Percentiles rank a stretch among this genome's conserved stretches.
Evolutionary conservation across 2,329 filamentous ascomycete species (phyloP).

Genomic region (Hypoxylon sp.): DNA sequence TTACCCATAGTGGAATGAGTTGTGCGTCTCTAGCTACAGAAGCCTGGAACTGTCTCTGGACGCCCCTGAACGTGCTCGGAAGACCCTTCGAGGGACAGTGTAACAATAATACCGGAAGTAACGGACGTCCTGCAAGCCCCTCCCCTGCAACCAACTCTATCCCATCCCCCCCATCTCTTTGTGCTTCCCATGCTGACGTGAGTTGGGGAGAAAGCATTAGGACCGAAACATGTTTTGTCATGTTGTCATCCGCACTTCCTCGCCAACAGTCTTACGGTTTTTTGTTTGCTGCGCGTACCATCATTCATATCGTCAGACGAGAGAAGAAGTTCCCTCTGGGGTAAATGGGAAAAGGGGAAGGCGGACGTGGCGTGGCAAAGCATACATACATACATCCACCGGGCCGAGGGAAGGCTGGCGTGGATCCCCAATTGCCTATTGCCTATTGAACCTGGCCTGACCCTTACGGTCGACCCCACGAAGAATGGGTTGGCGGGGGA

Average conservation of each 20-base stretch:
- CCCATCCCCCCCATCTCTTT: not conserved
- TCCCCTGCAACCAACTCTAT: constrained; percentile 33
- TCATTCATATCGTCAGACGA: constrained; percentile 22
- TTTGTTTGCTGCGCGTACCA: constrained; percentile 12
- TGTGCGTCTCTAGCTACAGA: constrained; percentile 22
- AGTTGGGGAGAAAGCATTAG: constrained; percentile 33
- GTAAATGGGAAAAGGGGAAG: constrained; percentile 7
- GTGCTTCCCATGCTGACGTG: constrained; percentile 40
- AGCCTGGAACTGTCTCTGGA: constrained; percentile 32
- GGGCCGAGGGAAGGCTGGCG: constrained; percentile 20
- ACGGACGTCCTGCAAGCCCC: constrained; percentile 45
- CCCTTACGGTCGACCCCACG: constrained; percentile 28
- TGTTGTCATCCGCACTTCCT: constrained; percentile 38
- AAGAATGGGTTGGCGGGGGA: constrained; percentile 22
- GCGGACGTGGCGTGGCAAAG: constrained; percentile 22
- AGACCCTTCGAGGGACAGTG: constrained; percentile 34
- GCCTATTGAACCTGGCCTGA: not conserved
- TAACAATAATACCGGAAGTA: constrained; percentile 45
- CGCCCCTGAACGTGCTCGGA: constrained; percentile 39
- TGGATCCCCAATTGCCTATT: constrained; percentile 18
- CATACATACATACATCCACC: not conserved
- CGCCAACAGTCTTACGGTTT: constrained; percentile 36
- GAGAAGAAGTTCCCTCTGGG: constrained; percentile 1
- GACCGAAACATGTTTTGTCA: constrained; percentile 19
- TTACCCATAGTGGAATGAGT: constrained; percentile 26